Percentiles rank a stretch among this genome's conserved stretches.
Evolutionary conservation across 139 green algal species (phyloP).

Genomic region (Micromonas commoda): DNA sequence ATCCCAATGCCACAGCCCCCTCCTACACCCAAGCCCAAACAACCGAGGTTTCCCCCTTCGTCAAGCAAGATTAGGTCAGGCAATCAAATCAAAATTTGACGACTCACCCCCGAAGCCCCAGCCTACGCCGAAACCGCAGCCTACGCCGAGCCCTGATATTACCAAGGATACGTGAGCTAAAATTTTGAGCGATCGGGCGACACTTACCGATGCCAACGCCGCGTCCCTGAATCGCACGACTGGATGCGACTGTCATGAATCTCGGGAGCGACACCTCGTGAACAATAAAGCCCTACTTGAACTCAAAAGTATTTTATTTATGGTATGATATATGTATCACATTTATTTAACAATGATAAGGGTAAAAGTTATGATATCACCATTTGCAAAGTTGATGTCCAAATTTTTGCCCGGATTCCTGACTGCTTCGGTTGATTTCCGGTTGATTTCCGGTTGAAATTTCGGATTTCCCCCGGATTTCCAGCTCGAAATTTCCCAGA

Average conservation of each 20-base stretch:
- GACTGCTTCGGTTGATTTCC: no score
- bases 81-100: not conserved
- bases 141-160: conserved; percentile 16
- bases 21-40: conserved; percentile 27
- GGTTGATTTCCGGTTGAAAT: no score
- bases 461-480: no score
- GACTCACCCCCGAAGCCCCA: conserved; percentile 39
- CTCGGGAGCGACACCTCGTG: no score
- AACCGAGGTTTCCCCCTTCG: conserved; percentile 22
- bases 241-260: not conserved
- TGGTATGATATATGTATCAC: no score
- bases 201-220: not conserved
- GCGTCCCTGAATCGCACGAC: not conserved
- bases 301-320: no score
- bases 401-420: no score
- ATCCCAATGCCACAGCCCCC: conserved; percentile 37
- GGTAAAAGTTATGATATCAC: no score
- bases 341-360: no score
- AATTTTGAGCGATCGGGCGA: not conserved
- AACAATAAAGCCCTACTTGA: no score
- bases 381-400: no score
- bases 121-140: conserved; percentile 39
- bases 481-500: no score
- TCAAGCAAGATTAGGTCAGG: not conserved
- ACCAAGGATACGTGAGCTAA: not conserved